Conservation (phyloP, 2,329 filamentous ascomycete genomes). For the Lachnellula hyalina region DNA sequence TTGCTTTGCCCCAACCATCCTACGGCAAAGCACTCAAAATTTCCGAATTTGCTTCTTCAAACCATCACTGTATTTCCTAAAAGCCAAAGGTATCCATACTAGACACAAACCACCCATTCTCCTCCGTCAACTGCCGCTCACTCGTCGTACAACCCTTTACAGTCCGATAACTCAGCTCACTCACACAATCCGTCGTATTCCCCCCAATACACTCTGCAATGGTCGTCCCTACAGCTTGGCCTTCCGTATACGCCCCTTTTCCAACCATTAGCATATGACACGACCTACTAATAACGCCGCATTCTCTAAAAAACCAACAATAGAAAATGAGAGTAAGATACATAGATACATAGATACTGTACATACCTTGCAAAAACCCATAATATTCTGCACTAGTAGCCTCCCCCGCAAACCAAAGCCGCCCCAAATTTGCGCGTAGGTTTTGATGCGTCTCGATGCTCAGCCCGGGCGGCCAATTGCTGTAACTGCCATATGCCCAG, state of each 20-base stretch:
- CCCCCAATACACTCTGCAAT: constrained; percentile 36
- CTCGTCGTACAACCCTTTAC: constrained; percentile 11
- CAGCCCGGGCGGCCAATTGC: constrained; percentile 61
- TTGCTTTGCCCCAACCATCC: too few species aligned
- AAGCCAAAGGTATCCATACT: constrained; percentile 15
- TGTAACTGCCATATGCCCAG: constrained; percentile 56
- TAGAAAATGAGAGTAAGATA: background rate
- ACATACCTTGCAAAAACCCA: constrained; percentile 55
- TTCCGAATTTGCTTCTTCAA: too few species aligned
- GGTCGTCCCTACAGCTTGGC: constrained; percentile 42
- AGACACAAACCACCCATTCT: constrained; percentile 14
- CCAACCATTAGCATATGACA: background rate
- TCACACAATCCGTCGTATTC: constrained; percentile 13
- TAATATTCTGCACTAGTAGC: constrained; percentile 58
- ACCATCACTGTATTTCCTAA: background rate
- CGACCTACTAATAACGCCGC: too few species aligned
- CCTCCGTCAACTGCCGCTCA: constrained; percentile 1
- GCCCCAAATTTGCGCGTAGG: constrained; percentile 55
- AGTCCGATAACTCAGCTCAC: constrained; percentile 6
- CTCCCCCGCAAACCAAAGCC: constrained; percentile 62
- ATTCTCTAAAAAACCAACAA: background rate
- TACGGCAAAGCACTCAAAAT: too few species aligned
- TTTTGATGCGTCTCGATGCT: constrained; percentile 64
- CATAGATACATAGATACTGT: too few species aligned
- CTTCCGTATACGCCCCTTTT: constrained; percentile 48